Conservation (phyloP, 2,329 filamentous ascomycete genomes). For the Rutstroemia sp. region DNA sequence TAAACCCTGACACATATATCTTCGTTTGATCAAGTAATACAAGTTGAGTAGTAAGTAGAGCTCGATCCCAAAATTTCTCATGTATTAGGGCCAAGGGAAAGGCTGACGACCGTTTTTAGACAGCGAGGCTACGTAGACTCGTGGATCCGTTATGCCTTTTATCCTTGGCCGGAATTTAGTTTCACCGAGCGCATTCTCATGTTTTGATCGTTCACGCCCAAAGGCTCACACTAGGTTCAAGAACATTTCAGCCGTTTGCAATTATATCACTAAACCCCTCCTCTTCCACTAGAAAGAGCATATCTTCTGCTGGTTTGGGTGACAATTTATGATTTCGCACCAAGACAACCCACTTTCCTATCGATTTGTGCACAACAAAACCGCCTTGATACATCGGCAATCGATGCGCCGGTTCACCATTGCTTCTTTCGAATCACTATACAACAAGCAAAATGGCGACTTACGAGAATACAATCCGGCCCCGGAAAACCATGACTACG, state of each 20-base stretch:
- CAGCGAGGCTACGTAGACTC: no score
- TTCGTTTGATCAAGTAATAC: no score
- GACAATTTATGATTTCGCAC: no score
- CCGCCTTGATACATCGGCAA: background rate
- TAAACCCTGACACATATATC: background rate
- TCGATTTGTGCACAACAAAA: background rate
- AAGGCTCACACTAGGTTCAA: background rate
- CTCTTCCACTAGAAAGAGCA: background rate
- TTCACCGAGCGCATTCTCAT: background rate
- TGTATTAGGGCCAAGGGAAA: no score
- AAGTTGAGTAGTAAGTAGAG: no score
- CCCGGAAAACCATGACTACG: constrained; percentile 27
- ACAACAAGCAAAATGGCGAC: constrained; percentile 21
- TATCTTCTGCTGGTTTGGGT: no score
- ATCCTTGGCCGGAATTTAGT: background rate
- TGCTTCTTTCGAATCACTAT: background rate
- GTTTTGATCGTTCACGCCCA: no score
- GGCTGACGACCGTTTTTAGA: no score
- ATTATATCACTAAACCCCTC: background rate
- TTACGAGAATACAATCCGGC: constrained; percentile 15
- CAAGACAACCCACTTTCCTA: no score
- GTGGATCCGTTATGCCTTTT: no score
- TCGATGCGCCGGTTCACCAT: constrained; percentile 5
- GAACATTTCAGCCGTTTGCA: background rate
- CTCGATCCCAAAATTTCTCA: no score